Percentiles rank a stretch among this genome's conserved stretches.
Evolutionary conservation across 257 asterid species (phyloP).

Genomic region (Buddleja alternifolia): DNA sequence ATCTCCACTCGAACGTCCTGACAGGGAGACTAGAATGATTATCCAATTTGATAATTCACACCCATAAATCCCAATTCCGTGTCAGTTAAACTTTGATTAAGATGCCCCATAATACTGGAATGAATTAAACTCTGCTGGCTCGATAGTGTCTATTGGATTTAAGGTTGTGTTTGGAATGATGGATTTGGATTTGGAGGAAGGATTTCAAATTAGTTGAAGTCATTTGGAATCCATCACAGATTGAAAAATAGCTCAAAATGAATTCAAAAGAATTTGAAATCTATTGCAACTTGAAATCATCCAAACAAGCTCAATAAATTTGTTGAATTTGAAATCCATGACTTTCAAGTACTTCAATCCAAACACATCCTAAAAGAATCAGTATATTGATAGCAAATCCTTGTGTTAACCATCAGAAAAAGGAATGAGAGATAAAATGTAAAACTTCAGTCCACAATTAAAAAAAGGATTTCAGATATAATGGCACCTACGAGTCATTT

Average conservation of each 20-base stretch:
- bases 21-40: background rate
- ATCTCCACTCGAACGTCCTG: background rate
- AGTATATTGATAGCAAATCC: background rate
- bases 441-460: background rate
- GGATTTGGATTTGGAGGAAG: too few species aligned
- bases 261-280: too few species aligned
- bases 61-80: background rate
- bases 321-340: too few species aligned
- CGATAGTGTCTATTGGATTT: too few species aligned
- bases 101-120: slow-evolving; percentile 8
- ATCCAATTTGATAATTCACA: slow-evolving; percentile 8
- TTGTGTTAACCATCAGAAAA: background rate
- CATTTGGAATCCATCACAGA: too few species aligned
- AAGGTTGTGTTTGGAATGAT: too few species aligned
- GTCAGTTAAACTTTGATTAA: background rate
- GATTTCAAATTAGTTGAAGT: too few species aligned
- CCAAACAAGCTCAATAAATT: too few species aligned
- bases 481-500: background rate
- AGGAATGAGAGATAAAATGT: background rate
- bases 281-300: too few species aligned
- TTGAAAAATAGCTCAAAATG: too few species aligned
- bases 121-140: background rate
- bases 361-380: background rate
- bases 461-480: slow-evolving; percentile 5
- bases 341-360: too few species aligned